Evolutionary conservation across 2,329 filamentous ascomycete species (phyloP), one percentile per base, ranked within the genome.

Genomic region (Talaromyces sp.): DNA sequence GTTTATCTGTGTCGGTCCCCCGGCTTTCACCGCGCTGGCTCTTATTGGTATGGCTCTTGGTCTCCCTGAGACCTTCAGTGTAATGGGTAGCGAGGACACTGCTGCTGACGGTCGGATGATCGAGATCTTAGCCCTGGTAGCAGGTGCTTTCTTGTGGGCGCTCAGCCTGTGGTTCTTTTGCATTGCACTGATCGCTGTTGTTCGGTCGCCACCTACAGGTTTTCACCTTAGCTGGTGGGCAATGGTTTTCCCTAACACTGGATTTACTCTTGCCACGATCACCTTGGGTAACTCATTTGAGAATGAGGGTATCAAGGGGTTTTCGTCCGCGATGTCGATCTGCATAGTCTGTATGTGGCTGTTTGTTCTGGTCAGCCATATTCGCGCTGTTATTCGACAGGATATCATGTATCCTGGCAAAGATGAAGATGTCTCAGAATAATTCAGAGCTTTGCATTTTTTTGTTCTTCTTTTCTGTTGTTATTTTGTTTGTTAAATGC

Each of bases 1-100:
- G 67, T 90, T 89, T 75, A 89, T 91, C 75, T 86, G 85, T 54
- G 87, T 90, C n/a, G 88, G 88, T 0, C 86, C 88, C 1, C 86
- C 87, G 0, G 81, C 85, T 1, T 90, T 89, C 74, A 90, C 87
- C 0, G 84, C 83, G 1, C 75, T 90, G 13, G 87, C 87, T 0
- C 77, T 90, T 36, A 82, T 90, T 33, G 86, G 86, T 43, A 86
- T 90, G 80, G 80, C 86, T 0, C 77, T 81, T 41, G 78, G 79
- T 8, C 68, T 86, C 0, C 75, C 74, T 1, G 62, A 71, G 4
- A 73, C 77, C 33, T 81, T 81, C 57, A 72, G 73, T 41, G 70
- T 83, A 47, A 74, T 78, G 22, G 70, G 76, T 14, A 75, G 68
- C 16, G 45, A 52, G 7, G 55, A 61, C 46, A 61, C 54, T 1